A percentile compares a stretch with the other conserved stretches of the same genome.
Evolutionary conservation across 2,329 filamentous ascomycete genomes (phyloP).

Genomic region (Cadophora gregata): DNA sequence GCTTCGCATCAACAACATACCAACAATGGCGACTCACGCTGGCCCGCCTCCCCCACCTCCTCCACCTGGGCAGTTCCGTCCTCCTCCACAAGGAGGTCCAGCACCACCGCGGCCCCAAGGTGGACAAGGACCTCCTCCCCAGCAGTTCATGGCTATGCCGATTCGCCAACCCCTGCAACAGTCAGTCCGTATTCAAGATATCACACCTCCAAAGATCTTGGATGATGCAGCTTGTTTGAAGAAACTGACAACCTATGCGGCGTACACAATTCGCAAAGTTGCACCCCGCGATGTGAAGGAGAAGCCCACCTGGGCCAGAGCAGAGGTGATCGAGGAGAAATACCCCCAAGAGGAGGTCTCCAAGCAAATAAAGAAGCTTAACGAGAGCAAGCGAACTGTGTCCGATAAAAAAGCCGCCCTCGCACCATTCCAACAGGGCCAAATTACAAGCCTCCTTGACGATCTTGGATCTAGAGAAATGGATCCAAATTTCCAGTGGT

Average conservation of each 20-base stretch:
- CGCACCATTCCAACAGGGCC: slow-evolving; percentile 37
- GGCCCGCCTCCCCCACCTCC: slow-evolving; percentile 29
- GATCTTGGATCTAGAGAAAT: slow-evolving; percentile 34
- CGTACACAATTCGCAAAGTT: slow-evolving; percentile 38
- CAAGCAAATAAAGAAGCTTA: slow-evolving; percentile 39
- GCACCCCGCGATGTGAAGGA: slow-evolving; percentile 31
- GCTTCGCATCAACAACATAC: neutral
- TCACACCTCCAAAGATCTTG: slow-evolving; percentile 31
- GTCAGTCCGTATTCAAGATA: slow-evolving; percentile 36
- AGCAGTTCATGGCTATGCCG: slow-evolving; percentile 21
- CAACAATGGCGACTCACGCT: slow-evolving; percentile 12
- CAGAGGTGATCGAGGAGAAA: slow-evolving; percentile 36
- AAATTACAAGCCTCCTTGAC: slow-evolving; percentile 42
- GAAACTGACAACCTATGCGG: slow-evolving; percentile 38
- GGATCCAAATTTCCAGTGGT: slow-evolving; percentile 40
- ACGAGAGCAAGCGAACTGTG: slow-evolving; percentile 34
- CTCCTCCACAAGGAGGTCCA: slow-evolving; percentile 5
- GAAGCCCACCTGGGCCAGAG: slow-evolving; percentile 41
- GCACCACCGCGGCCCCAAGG: slow-evolving; percentile 15
- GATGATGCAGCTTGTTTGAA: slow-evolving; percentile 37
- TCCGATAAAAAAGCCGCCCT: slow-evolving; percentile 41
- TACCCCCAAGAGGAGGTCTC: slow-evolving; percentile 39
- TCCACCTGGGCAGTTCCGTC: slow-evolving; percentile 12
- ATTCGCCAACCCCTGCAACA: slow-evolving; percentile 25
- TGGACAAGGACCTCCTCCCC: slow-evolving; percentile 19